Evolutionary conservation across 495 filamentous ascomycete species (phyloP).

Genomic region (Lasiosphaeris hirsuta): DNA sequence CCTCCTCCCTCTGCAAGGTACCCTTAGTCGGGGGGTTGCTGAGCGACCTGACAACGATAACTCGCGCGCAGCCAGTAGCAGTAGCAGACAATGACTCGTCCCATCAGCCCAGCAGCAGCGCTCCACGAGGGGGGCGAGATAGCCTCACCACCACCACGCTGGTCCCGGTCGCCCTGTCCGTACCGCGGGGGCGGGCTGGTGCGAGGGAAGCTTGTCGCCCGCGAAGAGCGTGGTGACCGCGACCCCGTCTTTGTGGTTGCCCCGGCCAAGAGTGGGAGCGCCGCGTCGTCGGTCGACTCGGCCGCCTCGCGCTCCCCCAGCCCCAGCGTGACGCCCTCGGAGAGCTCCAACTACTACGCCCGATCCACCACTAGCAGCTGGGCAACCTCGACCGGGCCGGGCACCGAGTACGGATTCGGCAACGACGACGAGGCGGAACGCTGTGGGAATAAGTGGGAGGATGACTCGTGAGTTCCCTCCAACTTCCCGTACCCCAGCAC

Average conservation of each 20-base stretch:
- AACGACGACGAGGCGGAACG: constrained; percentile 18
- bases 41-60: neutral
- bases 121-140: constrained; percentile 8
- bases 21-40: constrained; percentile 2
- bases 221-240: too few relatives aligned
- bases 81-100: constrained; percentile 8
- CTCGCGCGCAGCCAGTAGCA: neutral
- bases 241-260: too few relatives aligned
- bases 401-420: constrained; percentile 16
- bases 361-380: constrained; percentile 22
- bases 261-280: neutral
- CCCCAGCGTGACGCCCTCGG: constrained; percentile 14
- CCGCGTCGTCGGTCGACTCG: constrained; percentile 11
- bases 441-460: constrained; percentile 19
- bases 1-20: neutral
- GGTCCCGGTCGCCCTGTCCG: constrained; percentile 4
- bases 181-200: neutral
- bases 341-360: constrained; percentile 21
- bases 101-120: neutral
- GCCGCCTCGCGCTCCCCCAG: constrained; percentile 22
- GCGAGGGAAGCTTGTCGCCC: too few relatives aligned
- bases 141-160: constrained; percentile 1
- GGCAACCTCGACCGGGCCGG: constrained; percentile 20
- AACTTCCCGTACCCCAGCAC: neutral
- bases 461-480: constrained; percentile 20